Conservation (phyloP, 208 protist genomes). For the Strigomonas culicis region DNA sequence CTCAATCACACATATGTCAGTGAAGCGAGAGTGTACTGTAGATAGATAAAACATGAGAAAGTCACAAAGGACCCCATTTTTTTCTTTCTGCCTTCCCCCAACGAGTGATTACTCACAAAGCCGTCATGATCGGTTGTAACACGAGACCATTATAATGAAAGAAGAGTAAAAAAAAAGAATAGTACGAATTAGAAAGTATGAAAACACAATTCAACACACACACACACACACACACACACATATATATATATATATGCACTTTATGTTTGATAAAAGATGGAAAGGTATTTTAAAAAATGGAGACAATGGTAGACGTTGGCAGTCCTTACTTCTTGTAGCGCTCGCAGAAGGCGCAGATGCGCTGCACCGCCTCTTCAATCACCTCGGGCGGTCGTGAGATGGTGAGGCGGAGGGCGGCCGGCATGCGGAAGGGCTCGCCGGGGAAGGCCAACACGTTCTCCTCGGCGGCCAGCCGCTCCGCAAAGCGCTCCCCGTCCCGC, state of each 20-base stretch:
- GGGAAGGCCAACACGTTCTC: conserved; percentile 76
- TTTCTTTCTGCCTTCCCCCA: too few relatives aligned
- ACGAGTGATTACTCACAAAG: too few relatives aligned
- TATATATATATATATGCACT: not conserved
- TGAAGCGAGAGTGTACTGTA: too few relatives aligned
- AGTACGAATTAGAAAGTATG: conserved; percentile 4
- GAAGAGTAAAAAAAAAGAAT: not conserved
- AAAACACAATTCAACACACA: conserved; percentile 1
- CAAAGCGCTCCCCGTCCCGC: conserved; percentile 43
- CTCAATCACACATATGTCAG: too few relatives aligned
- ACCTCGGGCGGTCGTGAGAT: conserved; percentile 55
- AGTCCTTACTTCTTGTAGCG: conserved; percentile 17
- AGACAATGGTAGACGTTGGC: too few relatives aligned
- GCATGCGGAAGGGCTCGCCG: conserved; percentile 65
- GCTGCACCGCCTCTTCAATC: conserved; percentile 48
- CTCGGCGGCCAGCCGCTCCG: conserved; percentile 45
- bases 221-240: conserved; percentile 5
- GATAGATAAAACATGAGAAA: too few relatives aligned
- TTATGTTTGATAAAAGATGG: too few relatives aligned
- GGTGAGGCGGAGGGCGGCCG: conserved; percentile 68
- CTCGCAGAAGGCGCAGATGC: conserved; percentile 56
- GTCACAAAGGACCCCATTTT: too few relatives aligned
- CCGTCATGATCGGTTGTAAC: not conserved
- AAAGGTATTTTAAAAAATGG: too few relatives aligned
- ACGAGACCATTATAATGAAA: not conserved